A percentile compares a stretch with the other conserved stretches of the same genome.
Evolutionary conservation across 176 grass and related monocot genomes (phyloP).

Genomic region (Pontederia paniculata): DNA sequence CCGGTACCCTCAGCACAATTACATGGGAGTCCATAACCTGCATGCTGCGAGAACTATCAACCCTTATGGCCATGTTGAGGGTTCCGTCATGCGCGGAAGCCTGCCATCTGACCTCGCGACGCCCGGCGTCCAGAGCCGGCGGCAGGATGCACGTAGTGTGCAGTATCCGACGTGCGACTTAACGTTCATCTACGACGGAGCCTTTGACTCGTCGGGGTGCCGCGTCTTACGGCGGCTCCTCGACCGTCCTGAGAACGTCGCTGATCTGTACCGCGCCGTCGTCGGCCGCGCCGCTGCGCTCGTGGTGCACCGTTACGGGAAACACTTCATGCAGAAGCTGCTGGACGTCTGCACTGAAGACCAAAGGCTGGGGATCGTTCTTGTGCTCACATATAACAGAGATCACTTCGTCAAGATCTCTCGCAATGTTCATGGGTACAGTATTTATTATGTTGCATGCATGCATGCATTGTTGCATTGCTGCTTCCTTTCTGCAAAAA

Average conservation of each 20-base stretch:
- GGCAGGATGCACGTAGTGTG: no score
- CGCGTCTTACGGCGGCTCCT: slow-evolving; percentile 37
- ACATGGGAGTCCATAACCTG: no score
- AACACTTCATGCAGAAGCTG: slow-evolving; percentile 53
- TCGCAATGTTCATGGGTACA: slow-evolving; percentile 77
- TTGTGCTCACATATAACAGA: slow-evolving; percentile 38
- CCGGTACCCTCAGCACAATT: no score
- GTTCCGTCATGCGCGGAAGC: no score
- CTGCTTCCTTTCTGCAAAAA: neutral
- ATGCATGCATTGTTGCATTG: no score
- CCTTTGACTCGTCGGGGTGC: slow-evolving; percentile 45
- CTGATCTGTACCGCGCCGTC: slow-evolving; percentile 37
- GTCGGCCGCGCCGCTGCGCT: slow-evolving; percentile 51
- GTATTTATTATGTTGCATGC: neutral
- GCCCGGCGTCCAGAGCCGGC: no score
- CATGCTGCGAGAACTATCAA: no score
- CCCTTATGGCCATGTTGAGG: no score
- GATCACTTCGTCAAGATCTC: slow-evolving; percentile 38
- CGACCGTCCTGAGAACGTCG: slow-evolving; percentile 27
- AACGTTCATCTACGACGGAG: slow-evolving; percentile 33
- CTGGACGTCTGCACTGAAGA: slow-evolving; percentile 44
- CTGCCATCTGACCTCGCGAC: no score
- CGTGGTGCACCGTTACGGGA: slow-evolving; percentile 39
- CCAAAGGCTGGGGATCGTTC: slow-evolving; percentile 39
- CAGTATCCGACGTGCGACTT: no score